These are phyloP conservation scores for Scutellaria galericulata DNA, from an alignment of 257 asterid species.

Conservation along the genomic window DNA sequence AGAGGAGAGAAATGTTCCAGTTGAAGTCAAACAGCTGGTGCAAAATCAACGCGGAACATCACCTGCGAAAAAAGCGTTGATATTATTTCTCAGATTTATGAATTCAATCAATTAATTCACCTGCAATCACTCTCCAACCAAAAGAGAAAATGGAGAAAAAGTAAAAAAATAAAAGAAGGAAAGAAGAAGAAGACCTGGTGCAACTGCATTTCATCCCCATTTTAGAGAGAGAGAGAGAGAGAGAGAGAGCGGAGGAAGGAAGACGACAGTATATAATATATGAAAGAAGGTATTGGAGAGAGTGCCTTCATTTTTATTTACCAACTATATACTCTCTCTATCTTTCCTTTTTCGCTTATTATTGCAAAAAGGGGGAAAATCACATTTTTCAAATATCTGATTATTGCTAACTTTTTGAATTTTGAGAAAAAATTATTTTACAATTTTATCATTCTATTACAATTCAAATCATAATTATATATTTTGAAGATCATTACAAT, in stretches of 20 bases:
- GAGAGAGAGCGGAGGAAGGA: slow-evolving; percentile 25
- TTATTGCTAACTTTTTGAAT: no score
- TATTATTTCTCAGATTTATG: slow-evolving; percentile 24
- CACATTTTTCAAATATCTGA: no score
- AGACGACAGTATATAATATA: slow-evolving; percentile 26
- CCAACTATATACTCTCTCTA: slow-evolving; percentile 13
- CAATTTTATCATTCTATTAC: no score
- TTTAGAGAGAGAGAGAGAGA: slow-evolving; percentile 17
- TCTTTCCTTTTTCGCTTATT: background rate
- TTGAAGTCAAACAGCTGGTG: slow-evolving; percentile 6
- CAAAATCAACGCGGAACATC: slow-evolving; percentile 33
- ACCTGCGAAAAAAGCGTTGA: slow-evolving; percentile 28
- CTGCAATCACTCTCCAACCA: slow-evolving; percentile 4
- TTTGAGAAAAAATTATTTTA: no score
- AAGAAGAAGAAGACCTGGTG: slow-evolving; percentile 23
- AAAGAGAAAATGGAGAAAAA: background rate
- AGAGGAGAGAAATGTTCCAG: background rate
- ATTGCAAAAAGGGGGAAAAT: no score
- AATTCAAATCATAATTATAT: no score
- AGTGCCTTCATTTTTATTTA: slow-evolving; percentile 48
- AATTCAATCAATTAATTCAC: background rate
- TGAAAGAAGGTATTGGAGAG: slow-evolving; percentile 57
- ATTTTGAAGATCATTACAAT: no score
- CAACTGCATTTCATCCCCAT: slow-evolving; percentile 26
- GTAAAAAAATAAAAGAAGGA: background rate